Conservation (phyloP, 179 eudicot genomes). For the Camellia oleifera region DNA sequence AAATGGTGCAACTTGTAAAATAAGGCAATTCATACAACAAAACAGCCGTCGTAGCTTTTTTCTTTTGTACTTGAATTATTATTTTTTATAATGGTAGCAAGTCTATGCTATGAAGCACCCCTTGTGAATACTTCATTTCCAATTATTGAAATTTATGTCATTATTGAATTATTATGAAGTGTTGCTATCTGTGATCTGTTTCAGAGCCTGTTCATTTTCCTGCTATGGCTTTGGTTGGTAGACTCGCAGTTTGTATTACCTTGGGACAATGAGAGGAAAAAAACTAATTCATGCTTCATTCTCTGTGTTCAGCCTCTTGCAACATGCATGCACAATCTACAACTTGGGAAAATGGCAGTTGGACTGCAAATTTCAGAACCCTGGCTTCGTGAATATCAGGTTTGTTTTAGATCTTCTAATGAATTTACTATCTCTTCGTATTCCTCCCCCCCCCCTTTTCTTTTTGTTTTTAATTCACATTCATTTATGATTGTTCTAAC, state of each 20-base stretch:
- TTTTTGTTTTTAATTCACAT: too few species aligned
- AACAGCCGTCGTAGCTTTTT: too few species aligned
- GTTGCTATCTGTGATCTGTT: not conserved
- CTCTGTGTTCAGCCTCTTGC: slow-evolving; percentile 81
- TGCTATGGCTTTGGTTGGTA: not conserved
- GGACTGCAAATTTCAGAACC: slow-evolving; percentile 88
- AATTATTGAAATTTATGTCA: not conserved
- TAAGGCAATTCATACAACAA: too few species aligned
- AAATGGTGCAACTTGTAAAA: not conserved
- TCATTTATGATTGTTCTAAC: not conserved
- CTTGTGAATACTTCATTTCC: too few species aligned
- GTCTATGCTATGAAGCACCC: too few species aligned
- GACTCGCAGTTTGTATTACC: not conserved
- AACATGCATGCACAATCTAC: slow-evolving; percentile 88
- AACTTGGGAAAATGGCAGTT: slow-evolving; percentile 75
- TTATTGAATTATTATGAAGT: not conserved
- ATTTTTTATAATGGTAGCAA: too few species aligned
- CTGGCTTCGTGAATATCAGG: slow-evolving; percentile 99
- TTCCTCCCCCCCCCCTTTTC: too few species aligned
- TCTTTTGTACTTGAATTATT: too few species aligned
- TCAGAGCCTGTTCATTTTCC: not conserved
- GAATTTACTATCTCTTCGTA: not conserved
- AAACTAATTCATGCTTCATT: not conserved
- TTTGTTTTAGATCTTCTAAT: slow-evolving; percentile 15
- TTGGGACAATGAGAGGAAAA: not conserved